Evolutionary conservation across 1,284 basidiomycete species (phyloP), one percentile per base, ranked within the genome.

Genomic region (Farysia itapuensis): DNA sequence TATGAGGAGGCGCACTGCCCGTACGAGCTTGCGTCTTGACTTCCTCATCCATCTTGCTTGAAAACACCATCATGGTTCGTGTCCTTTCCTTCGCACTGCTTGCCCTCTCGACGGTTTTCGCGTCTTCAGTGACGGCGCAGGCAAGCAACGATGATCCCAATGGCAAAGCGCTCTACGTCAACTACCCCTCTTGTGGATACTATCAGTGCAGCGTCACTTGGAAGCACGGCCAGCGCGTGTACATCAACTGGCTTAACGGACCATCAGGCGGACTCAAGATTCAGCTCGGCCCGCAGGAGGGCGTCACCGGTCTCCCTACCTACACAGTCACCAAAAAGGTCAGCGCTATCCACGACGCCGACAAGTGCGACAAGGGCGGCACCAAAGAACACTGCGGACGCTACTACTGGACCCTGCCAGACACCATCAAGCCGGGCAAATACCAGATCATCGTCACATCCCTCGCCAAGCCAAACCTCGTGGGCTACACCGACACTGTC

Each of bases 401-500:
- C 4, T 54, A 40, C 36, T 46, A 49, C 7, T 65, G 51, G 41
- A 43, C 20, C 2, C 38, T 65, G 0, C 61, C 57, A 1, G 15
- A 4, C 5, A 26, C 29, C n/a, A 41, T 50, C 31, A 44, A 39
- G 24, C 36, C 36, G 1, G 61, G 61, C 6, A 32, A 41, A 33
- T 65, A 65, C 35, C 21, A 43, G 25, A 41, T 65, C 21, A 29
- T 46, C 0, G 61, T 59, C 4, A 51, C 50, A 1, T 47, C 43
- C 23, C 20, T 56, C 12, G 34, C 34, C 9, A 29, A 49, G 9
- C 47, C 51, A 20, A 21, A 43, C 7, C 18, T 34, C 4, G 43
- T 56, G 0, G 61, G 61, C 1, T 65, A 65, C 41, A 65, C 61
- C 15, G 61, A 65, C 34, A 60, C 57, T 8, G 60, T 64, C 20